phyloP scores from a whole-genome alignment of 345 rosid species.

The Gossypium bickii region DNA sequence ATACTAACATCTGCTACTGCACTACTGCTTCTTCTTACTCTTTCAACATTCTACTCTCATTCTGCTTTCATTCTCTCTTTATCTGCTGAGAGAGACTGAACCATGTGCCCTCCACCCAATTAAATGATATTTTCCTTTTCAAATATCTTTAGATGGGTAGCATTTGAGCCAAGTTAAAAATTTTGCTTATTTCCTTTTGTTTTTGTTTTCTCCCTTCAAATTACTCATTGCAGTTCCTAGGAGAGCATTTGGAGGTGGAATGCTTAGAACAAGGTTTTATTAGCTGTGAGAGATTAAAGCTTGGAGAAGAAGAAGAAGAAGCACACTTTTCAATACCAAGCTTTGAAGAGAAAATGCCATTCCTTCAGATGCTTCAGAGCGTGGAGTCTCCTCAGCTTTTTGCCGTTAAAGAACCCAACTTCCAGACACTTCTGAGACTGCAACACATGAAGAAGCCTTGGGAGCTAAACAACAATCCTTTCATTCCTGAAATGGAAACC shows the following conservation, averaged over 20 bases:
- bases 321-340: conserved; percentile 11
- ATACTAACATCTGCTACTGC: conserved; percentile 28
- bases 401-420: conserved; percentile 50
- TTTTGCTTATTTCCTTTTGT: not conserved
- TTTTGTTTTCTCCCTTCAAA: not conserved
- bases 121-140: not conserved
- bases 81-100: conserved; percentile 24
- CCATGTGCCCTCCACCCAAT: conserved; percentile 20
- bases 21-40: conserved; percentile 14
- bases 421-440: conserved; percentile 51
- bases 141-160: not conserved
- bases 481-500: conserved; percentile 26
- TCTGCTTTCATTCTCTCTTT: conserved; percentile 22
- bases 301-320: conserved; percentile 35
- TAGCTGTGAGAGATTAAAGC: conserved; percentile 24
- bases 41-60: conserved; percentile 32
- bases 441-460: conserved; percentile 58
- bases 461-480: conserved; percentile 22
- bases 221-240: conserved; percentile 43
- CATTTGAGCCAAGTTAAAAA: not conserved
- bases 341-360: conserved; percentile 37
- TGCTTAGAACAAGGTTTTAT: conserved; percentile 32
- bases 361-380: conserved; percentile 64
- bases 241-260: conserved; percentile 39
- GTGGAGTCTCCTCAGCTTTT: conserved; percentile 43